Conservation (phyloP, 176 grass and related monocot species). For the Typha latifolia region DNA sequence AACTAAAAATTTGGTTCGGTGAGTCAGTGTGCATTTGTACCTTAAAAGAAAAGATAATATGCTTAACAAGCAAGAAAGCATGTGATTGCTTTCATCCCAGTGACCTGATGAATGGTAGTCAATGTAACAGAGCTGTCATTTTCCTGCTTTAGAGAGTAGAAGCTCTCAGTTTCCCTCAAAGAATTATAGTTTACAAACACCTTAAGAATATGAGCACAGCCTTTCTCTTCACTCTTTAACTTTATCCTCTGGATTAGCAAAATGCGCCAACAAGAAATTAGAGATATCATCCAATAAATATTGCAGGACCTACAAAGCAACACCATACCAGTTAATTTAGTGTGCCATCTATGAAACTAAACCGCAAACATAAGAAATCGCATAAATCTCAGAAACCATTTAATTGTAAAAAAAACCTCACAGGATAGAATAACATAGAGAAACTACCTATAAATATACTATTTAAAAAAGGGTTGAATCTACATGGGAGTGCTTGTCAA, state of each 20-base stretch:
- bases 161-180: slow-evolving; percentile 82
- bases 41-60: neutral
- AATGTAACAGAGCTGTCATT: slow-evolving; percentile 83
- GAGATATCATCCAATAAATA: slow-evolving; percentile 93
- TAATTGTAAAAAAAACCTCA: no score
- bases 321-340: neutral
- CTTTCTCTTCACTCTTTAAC: slow-evolving; percentile 48
- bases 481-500: no score
- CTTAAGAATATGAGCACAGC: slow-evolving; percentile 57
- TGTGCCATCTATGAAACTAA: neutral
- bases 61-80: neutral
- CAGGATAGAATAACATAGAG: no score
- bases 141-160: slow-evolving; percentile 58
- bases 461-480: no score
- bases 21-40: neutral
- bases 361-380: neutral
- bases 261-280: slow-evolving; percentile 85
- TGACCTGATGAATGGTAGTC: slow-evolving; percentile 95
- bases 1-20: slow-evolving; percentile 18
- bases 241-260: slow-evolving; percentile 43
- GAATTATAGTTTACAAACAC: slow-evolving; percentile 74
- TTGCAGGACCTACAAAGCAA: slow-evolving; percentile 67
- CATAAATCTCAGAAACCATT: neutral
- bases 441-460: no score
- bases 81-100: slow-evolving; percentile 4